Evolutionary conservation across 2,329 filamentous ascomycete species (phyloP), one percentile per base, ranked within the genome.

Genomic region (Botryotinia calthae): DNA sequence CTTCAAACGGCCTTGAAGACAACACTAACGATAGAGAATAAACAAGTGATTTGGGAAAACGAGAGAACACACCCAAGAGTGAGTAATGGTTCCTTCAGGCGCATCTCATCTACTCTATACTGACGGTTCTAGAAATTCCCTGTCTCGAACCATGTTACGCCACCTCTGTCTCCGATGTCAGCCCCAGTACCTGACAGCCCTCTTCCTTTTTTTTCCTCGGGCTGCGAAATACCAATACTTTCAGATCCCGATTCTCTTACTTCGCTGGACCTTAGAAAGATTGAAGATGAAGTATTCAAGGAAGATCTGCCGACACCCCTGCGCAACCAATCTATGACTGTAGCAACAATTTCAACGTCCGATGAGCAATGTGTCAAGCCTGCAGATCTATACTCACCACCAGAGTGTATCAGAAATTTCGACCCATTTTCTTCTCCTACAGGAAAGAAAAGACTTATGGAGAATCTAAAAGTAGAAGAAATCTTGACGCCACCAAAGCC

Each of bases 351-450:
- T 4, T 71, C 67, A 7, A 54, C 71, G 8, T 72, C 72, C 12
- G 25, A 28, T 9, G 84, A 81, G 48, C 87, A 88, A 62, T 85
- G 86, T 54, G 83, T 90, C 22, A 92, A 90, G 75, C 87, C 97
- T 34, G 84, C 87, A 5, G 92, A 97, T 77, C 84, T 98, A 48
- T 78, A 76, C 54, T 72, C 74, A 2, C 73, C 76, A 42, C 65
- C 76, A 10, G 75, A 69, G 42, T 77, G 66, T 62, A 25, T 76
- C 7, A 71, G 74, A 16, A 68, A 70, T n/a, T 64, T 44, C 14
- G 12, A 51, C 8, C 34, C 72, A 54, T 68, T 73, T 14, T 67
- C 65, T 1, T 25, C 75, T 18, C 51, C 71, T n/a, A 14, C 61
- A n/a, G 70, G 75, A 46, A 22, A 34, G 14, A 63, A 68, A 56